These are phyloP conservation scores for Escovopsis sp. DNA, from an alignment of 2,329 filamentous ascomycete genomes.

Conservation along the genomic window DNA sequence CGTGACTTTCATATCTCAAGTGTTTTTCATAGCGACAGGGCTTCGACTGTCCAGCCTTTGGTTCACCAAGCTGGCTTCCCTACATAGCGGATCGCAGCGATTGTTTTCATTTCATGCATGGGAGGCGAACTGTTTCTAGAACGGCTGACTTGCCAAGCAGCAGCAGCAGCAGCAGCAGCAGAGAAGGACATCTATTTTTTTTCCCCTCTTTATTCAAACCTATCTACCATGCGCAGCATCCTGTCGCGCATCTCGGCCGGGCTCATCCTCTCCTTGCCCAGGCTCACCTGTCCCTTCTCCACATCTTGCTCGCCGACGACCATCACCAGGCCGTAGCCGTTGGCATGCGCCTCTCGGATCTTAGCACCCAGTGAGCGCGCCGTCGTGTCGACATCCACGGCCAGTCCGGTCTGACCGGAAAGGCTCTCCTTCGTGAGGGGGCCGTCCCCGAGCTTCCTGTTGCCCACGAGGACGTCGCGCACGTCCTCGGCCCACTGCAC, in stretches of 20 bases:
- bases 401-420: slow-evolving; percentile 42
- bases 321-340: slow-evolving; percentile 60
- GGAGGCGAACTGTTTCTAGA: background rate
- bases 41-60: too few relatives aligned
- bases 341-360: slow-evolving; percentile 53
- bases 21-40: too few relatives aligned
- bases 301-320: slow-evolving; percentile 57
- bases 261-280: slow-evolving; percentile 26
- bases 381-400: slow-evolving; percentile 56
- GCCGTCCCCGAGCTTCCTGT: slow-evolving; percentile 12
- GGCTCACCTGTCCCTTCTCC: slow-evolving; percentile 37
- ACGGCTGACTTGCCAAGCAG: background rate
- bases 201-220: slow-evolving; percentile 26
- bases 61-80: too few relatives aligned
- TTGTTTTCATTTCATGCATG: background rate
- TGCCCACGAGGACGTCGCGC: slow-evolving; percentile 37
- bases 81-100: too few relatives aligned
- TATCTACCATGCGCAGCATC: slow-evolving; percentile 31
- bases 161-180: background rate
- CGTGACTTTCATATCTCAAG: too few relatives aligned
- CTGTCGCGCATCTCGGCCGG: slow-evolving; percentile 29
- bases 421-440: slow-evolving; percentile 26
- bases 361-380: slow-evolving; percentile 51
- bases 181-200: background rate
- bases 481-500: slow-evolving; percentile 33